phyloP scores from a whole-genome alignment of 805 yeast species.

The Kockiozyma suomiensis region DNA sequence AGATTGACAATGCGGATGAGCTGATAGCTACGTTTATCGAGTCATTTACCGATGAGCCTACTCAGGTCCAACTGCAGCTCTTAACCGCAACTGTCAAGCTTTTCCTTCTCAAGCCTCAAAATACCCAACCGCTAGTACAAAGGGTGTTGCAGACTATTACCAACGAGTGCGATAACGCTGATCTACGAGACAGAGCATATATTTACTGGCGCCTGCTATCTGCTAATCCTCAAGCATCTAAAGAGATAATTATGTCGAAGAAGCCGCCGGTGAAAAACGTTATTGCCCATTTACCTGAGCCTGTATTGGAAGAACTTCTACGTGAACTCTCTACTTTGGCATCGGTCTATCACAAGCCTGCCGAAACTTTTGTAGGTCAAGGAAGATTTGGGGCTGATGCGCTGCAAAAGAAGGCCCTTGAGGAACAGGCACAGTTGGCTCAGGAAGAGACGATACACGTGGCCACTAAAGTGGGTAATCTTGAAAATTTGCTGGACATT shows the following conservation, averaged over 20 bases:
- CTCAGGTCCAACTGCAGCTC: conserved; percentile 75
- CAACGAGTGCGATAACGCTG: conserved; percentile 79
- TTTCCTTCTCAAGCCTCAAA: conserved; percentile 60
- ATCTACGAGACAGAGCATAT: conserved; percentile 80
- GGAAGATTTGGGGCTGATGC: conserved; percentile 48
- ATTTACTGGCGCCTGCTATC: conserved; percentile 86
- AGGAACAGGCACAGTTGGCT: conserved; percentile 78
- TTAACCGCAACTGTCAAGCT: conserved; percentile 77
- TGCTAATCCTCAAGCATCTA: conserved; percentile 77
- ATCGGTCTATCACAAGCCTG: conserved; percentile 87
- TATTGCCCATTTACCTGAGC: conserved; percentile 69
- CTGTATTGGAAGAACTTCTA: conserved; percentile 66
- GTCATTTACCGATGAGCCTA: conserved; percentile 64
- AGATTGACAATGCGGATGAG: conserved; percentile 49
- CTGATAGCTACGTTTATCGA: conserved; percentile 48
- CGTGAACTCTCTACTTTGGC: conserved; percentile 81
- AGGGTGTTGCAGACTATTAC: conserved; percentile 75
- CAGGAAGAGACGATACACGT: conserved; percentile 61
- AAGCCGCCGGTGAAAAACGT: conserved; percentile 75
- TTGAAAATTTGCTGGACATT: conserved; percentile 83
- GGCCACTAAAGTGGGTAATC: conserved; percentile 48
- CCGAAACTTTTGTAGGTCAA: conserved; percentile 59
- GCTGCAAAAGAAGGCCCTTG: conserved; percentile 55
- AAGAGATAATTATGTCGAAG: conserved; percentile 58
- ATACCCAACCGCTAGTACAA: conserved; percentile 72